Evolutionary conservation across 2,329 filamentous ascomycete genomes (phyloP).

Genomic region (Didymella exigua): DNA sequence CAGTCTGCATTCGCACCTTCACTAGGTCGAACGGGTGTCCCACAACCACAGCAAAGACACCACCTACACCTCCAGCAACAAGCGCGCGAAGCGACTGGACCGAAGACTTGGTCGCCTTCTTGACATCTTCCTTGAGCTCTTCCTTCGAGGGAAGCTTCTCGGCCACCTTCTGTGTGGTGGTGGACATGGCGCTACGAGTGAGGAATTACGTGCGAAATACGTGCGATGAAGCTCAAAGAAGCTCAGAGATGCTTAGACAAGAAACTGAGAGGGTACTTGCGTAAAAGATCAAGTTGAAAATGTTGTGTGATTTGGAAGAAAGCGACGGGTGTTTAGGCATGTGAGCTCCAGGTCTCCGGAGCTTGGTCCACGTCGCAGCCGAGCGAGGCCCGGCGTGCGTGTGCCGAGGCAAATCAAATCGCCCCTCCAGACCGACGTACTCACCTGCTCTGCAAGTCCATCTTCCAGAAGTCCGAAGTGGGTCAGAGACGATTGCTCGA

Average conservation of each 20-base stretch:
- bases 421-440: slow-evolving; percentile 8
- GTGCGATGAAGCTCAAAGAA: slow-evolving; percentile 2
- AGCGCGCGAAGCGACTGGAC: slow-evolving; percentile 77
- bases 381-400: slow-evolving; percentile 27
- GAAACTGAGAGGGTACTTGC: neutral
- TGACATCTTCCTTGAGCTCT: slow-evolving; percentile 60
- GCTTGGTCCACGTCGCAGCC: slow-evolving; percentile 33
- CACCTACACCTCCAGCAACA: slow-evolving; percentile 87
- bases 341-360: slow-evolving; percentile 38
- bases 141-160: slow-evolving; percentile 45
- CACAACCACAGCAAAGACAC: slow-evolving; percentile 90
- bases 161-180: slow-evolving; percentile 29
- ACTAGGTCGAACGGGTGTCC: slow-evolving; percentile 96
- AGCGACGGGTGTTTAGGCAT: slow-evolving; percentile 28
- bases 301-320: slow-evolving; percentile 17
- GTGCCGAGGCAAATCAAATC: slow-evolving; percentile 32
- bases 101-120: slow-evolving; percentile 58
- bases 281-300: slow-evolving; percentile 6
- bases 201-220: slow-evolving; percentile 13
- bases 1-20: slow-evolving; percentile 96
- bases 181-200: slow-evolving; percentile 29
- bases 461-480: neutral
- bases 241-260: neutral
- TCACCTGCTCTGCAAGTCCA: slow-evolving; percentile 1
- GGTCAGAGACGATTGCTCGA: neutral